Base-by-base conservation (phyloP, 257 asterid genomes). In the Plantago ovata region DNA sequence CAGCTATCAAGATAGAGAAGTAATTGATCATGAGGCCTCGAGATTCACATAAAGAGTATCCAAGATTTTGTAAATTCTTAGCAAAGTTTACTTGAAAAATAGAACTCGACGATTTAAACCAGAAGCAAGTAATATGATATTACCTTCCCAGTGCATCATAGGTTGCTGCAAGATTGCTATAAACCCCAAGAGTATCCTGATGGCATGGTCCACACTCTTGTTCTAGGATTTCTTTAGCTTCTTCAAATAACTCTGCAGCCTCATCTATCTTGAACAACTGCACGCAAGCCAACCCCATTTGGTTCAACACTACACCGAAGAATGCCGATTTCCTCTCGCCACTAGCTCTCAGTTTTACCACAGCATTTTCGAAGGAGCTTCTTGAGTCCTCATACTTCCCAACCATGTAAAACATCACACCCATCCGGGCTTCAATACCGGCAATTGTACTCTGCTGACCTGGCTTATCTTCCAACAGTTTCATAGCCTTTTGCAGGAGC, bases 81-180 rank as follows among this genome's bases (percentile, higher is more conserved):
- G 53, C 14, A 10, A 52, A 24, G 13, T 14, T n/a, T 7, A 53
- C 14, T 10, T 14, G 59, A n/a, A 14, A 15, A 7, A 28, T 15
- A 22, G 48, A 40, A 28, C 36, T 28, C 61, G 36, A 58, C 21
- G 36, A 44, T 22, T 54, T 24, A 58, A 52, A 15, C 36, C 39
- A 16, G 19, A 38, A 19, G 19, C 18, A 28, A 20, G 50, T 20
- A 62, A 46, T 11, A 43, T 21, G 28, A 55, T 24, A 58, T 81
- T 93, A 93, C 99, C 99, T 93, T 78, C 99, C 99, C 86, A 89
- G 72, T 28, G 96, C 99, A 72, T 93, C 99, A 68, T 93, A 93
- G 63, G 97, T 89, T 55, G 99, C 99, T 13, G 99, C 97, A 32
- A 93, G 96, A 67, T 93, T 93, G 80, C 96, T 86, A 67, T 93